Base-by-base conservation (phyloP, 2,329 filamentous ascomycete genomes). In the Fusarium torreyae region DNA sequence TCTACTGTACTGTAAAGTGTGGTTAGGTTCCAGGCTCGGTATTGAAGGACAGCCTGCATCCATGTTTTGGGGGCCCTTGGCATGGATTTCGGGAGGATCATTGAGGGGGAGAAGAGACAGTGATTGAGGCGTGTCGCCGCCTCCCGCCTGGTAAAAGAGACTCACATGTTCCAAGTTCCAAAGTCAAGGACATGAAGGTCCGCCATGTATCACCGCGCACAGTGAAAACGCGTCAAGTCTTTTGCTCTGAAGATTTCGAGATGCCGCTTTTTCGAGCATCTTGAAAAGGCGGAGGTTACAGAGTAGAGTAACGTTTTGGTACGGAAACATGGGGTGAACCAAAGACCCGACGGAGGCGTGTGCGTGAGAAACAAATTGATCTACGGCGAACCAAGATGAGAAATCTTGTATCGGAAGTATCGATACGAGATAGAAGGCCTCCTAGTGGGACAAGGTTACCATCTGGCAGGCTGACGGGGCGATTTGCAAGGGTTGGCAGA, bases 11-110 rank as follows among this genome's bases (percentile, higher is more conserved):
- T 24, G 33, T 55, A 33, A 38, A 58, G 61, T 55, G 38, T 15
- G 26, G 17, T 22, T 44, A 52, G 57, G 57, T 55, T 72, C 67
- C 71, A 71, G 69, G 57, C 64, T 69, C 51, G 56, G 62, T 67
- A 71, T 60, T 62, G 40, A 56, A 67, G 56, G 49, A 59, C 54
- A 64, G 45, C 26, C 14, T 62, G 40, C 60, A 59, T 45, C 45
- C 62, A 65, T 52, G 58, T 63, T 31, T 52, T 61, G 59, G 66
- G 70, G 58, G 58, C 39, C 57, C 22, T 57, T 69, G 67, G 42
- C 66, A 49, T 51, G 57, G 69, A 58, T 64, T 65, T 65, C 53
- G 64, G 53, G 43, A 68, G 40, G 28, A 57, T 53, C 58, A 63
- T 52, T 44, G 63, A 68, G 63, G 63, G 63, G 58, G 40, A 22